Evolutionary conservation across 2,329 filamentous ascomycete species (phyloP), one percentile per base, ranked within the genome.

Genomic region (Diplodia corticola): DNA sequence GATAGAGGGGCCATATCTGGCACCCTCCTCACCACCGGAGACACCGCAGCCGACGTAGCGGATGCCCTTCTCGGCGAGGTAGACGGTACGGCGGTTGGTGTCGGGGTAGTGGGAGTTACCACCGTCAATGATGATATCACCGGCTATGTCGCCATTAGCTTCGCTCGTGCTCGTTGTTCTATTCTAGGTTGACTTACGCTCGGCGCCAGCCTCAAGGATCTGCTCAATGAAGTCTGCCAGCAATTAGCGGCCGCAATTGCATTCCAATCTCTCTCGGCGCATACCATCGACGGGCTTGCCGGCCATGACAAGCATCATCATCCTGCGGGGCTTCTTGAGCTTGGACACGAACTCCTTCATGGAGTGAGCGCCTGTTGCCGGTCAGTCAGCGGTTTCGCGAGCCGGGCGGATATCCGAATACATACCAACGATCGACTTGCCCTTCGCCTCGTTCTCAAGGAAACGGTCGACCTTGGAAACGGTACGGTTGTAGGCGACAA

Each of bases 81-180:
- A 97, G 82, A 91, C 85, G 81, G 92, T 93, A 78, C 95, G 92
- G 83, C 95, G 93, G 89, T 97, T 98, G 84, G 92, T 94, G 85
- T 98, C 95, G 78, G 95, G 95, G 89, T 91, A 99, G 86, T 98
- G 95, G 72, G 94, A 98, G 90, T 99, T 98, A 76, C 93, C 95
- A 80, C 95, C 95, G 78, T 99, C 95, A 77, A 99, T 98, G 86
- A 99, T 96, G 87, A 99, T 97, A 80, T 99, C 95, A 40, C 65
- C 65, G 12, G 48, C 64, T 64, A 12, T 46, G 6, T 9, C 24
- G 3, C n/a, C n/a, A 40, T 30, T 9, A 54, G 50, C 17, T 53
- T 49, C 22, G 46, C 37, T 17, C 37, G 13, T 6, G 5, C 22
- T 50, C 26, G 40, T 26, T 12, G n/a, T 4, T 17, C 40, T 5